Percentiles rank a stretch among this genome's conserved stretches.
Evolutionary conservation across 768 basidiomycete species (phyloP).

Genomic region (Stropharia rugosoannulata): DNA sequence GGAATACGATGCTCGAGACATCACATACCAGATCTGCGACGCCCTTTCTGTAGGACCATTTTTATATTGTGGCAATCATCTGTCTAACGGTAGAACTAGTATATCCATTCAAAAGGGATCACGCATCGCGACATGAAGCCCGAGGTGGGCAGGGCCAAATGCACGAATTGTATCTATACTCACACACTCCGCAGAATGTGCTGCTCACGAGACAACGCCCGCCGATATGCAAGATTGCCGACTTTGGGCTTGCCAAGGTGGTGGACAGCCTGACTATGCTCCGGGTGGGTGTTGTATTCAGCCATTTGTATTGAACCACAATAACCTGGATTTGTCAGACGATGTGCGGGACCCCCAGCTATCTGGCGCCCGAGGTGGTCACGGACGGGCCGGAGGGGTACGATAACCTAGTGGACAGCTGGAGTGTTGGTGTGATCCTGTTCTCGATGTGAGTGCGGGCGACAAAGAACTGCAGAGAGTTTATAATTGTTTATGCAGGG

Average conservation of each 20-base stretch:
- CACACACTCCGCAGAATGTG: conserved; percentile 57
- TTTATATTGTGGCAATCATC: neutral
- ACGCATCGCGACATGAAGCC: conserved; percentile 95
- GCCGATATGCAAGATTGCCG: conserved; percentile 84
- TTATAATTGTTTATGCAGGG: conserved; percentile 38
- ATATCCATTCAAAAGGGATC: conserved; percentile 51
- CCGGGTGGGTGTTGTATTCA: conserved; percentile 44
- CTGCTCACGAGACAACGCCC: conserved; percentile 72
- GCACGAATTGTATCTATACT: neutral
- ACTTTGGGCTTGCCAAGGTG: conserved; percentile 96
- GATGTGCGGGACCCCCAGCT: conserved; percentile 95
- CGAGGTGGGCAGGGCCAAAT: conserved; percentile 52
- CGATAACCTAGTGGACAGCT: conserved; percentile 88
- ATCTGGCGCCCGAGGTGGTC: conserved; percentile 93
- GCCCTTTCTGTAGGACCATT: conserved; percentile 58
- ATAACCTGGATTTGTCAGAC: conserved; percentile 44
- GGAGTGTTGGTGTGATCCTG: conserved; percentile 94
- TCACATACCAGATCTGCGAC: conserved; percentile 83
- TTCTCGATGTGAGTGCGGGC: conserved; percentile 71
- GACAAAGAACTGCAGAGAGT: neutral
- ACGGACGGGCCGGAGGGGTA: conserved; percentile 67
- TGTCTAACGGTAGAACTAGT: conserved; percentile 3
- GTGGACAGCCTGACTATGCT: conserved; percentile 78
- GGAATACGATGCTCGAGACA: conserved; percentile 59
- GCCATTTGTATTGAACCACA: conserved; percentile 1